A percentile compares a stretch with the other conserved stretches of the same genome.
Evolutionary conservation across 305 asterid genomes (phyloP).

Genomic region (Fraxinus ornus): DNA sequence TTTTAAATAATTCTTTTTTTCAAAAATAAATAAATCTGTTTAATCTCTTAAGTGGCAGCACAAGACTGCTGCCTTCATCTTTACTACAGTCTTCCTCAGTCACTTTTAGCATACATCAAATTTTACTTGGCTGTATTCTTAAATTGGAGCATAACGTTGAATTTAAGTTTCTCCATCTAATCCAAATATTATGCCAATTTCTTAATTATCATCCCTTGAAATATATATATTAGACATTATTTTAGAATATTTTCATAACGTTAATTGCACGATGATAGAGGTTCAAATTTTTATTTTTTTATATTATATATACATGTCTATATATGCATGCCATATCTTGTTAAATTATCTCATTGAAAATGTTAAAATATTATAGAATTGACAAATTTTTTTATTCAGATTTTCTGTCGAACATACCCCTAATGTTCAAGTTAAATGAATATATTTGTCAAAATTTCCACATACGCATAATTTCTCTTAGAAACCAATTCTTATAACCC

Average conservation of each 20-base stretch:
- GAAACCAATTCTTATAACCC: too few species aligned
- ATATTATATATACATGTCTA: too few species aligned
- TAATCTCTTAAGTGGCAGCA: not conserved
- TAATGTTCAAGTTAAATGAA: too few species aligned
- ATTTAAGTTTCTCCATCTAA: not conserved
- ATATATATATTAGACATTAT: not conserved
- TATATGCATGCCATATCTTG: too few species aligned
- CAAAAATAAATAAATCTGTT: not conserved
- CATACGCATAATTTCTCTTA: too few species aligned
- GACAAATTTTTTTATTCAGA: not conserved
- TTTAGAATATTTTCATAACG: not conserved
- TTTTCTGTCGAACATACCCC: not conserved
- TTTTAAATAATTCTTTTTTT: too few species aligned
- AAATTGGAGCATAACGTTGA: not conserved
- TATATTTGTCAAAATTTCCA: too few species aligned
- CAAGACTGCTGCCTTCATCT: not conserved
- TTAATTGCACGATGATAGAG: not conserved
- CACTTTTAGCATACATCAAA: not conserved
- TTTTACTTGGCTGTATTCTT: not conserved
- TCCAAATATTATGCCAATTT: not conserved
- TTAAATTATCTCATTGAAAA: too few species aligned
- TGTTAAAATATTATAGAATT: not conserved
- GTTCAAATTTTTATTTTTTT: not conserved
- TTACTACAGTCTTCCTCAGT: not conserved
- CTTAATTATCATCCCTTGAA: not conserved